These are phyloP conservation scores for Annulohypoxylon bovei DNA, from an alignment of 495 filamentous ascomycete species.

Conservation along the genomic window DNA sequence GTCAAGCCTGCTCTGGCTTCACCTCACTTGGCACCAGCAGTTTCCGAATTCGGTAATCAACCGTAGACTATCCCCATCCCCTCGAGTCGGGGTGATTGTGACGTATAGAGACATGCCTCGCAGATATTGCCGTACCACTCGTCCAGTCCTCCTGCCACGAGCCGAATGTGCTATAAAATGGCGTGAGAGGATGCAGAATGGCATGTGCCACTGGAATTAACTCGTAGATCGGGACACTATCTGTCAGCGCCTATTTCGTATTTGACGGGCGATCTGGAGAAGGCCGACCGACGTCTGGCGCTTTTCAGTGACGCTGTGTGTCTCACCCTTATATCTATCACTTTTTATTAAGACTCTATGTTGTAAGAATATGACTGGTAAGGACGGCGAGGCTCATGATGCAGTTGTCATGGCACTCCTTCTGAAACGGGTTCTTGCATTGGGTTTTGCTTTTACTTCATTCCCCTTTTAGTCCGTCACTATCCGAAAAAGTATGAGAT, in stretches of 20 bases:
- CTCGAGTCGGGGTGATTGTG: background rate
- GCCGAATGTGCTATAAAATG: constrained; percentile 9
- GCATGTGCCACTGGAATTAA: background rate
- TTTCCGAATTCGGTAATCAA: background rate
- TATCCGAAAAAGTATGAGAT: background rate
- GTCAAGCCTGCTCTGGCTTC: background rate
- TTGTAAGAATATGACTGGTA: background rate
- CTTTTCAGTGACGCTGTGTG: background rate
- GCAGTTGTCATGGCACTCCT: constrained; percentile 8
- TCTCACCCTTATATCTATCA: background rate
- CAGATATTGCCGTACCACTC: background rate
- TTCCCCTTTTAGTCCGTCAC: background rate
- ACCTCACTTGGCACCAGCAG: background rate
- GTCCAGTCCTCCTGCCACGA: constrained; percentile 4
- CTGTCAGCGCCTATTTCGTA: constrained; percentile 1
- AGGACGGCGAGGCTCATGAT: background rate
- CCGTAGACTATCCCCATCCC: background rate
- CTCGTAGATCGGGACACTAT: background rate
- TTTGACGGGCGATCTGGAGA: constrained; percentile 4
- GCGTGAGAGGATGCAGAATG: constrained; percentile 1
- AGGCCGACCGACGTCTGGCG: background rate
- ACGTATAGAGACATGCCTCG: background rate
- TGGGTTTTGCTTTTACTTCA: background rate
- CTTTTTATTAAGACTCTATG: background rate
- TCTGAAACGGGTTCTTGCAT: constrained; percentile 21